Evolutionary conservation across 176 grass and related monocot species (phyloP).

Genomic region (Lolium rigidum): DNA sequence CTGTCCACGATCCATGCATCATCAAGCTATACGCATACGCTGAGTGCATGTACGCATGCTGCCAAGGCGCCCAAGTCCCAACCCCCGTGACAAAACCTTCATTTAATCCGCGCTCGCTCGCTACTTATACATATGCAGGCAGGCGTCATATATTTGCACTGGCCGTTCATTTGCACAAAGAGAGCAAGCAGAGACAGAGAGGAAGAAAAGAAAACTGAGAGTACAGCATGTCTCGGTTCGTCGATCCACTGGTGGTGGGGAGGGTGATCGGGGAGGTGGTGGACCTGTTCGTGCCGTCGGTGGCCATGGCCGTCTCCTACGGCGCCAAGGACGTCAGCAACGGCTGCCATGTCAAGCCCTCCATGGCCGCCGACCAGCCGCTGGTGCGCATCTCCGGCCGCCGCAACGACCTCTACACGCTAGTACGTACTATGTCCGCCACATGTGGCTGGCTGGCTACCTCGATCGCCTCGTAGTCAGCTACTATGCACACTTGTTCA

Average conservation of each 20-base stretch:
- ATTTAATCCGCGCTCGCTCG: background rate
- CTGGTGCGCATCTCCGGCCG: slow-evolving; percentile 64
- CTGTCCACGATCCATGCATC: slow-evolving; percentile 1
- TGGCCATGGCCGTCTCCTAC: slow-evolving; percentile 65
- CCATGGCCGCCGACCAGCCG: slow-evolving; percentile 54
- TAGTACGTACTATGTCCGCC: slow-evolving; percentile 35
- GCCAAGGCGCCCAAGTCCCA: slow-evolving; percentile 32
- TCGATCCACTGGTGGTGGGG: slow-evolving; percentile 86
- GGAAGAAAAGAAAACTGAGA: background rate
- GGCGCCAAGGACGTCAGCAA: slow-evolving; percentile 78
- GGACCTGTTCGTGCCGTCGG: slow-evolving; percentile 77
- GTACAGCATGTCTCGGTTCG: slow-evolving; percentile 51
- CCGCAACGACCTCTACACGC: slow-evolving; percentile 65
- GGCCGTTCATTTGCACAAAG: background rate
- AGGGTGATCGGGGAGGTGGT: slow-evolving; percentile 91
- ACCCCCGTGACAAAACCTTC: slow-evolving; percentile 26
- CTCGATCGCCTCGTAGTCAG: too few relatives aligned
- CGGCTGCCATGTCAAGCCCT: slow-evolving; percentile 78
- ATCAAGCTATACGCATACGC: background rate
- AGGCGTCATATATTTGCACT: background rate
- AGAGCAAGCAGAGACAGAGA: background rate
- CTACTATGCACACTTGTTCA: background rate
- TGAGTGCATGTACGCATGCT: slow-evolving; percentile 23
- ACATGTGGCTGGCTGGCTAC: too few relatives aligned
- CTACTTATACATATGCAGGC: background rate